Percentiles rank a stretch among this genome's conserved stretches.
Evolutionary conservation across 495 filamentous ascomycete species (phyloP).

Genomic region (Penicillium maclennaniae): DNA sequence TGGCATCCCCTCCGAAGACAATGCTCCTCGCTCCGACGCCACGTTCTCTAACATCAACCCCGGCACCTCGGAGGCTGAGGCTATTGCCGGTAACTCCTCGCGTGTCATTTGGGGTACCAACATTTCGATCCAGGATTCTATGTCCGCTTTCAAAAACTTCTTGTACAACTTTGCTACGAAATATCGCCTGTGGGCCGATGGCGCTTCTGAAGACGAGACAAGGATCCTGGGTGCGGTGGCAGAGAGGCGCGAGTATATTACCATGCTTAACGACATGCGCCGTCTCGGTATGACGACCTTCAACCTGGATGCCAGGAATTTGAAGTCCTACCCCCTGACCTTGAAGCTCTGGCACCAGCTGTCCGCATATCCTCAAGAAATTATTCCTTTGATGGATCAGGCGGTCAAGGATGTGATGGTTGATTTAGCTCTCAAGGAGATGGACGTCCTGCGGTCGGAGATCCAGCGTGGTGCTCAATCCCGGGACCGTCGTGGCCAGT

Average conservation of each 20-base stretch:
- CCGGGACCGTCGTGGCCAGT: conserved; percentile 23
- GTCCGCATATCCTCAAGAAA: conserved; percentile 88
- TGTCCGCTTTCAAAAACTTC: conserved; percentile 84
- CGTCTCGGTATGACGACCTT: conserved; percentile 75
- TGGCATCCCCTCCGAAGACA: conserved; percentile 62
- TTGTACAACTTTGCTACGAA: conserved; percentile 84
- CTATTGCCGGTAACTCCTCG: conserved; percentile 72
- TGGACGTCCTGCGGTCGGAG: conserved; percentile 62
- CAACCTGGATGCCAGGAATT: conserved; percentile 83
- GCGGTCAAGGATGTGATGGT: conserved; percentile 89
- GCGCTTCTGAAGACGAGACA: conserved; percentile 73
- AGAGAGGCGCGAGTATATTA: conserved; percentile 72
- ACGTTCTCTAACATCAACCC: conserved; percentile 87
- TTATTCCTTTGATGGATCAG: conserved; percentile 95
- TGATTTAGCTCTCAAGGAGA: conserved; percentile 77
- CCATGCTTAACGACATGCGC: conserved; percentile 86
- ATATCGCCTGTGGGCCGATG: conserved; percentile 87
- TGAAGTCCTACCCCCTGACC: conserved; percentile 90
- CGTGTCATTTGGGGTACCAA: conserved; percentile 97
- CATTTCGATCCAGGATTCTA: conserved; percentile 85
- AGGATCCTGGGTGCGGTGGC: conserved; percentile 53
- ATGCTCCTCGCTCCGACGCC: conserved; percentile 62
- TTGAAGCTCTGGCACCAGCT: conserved; percentile 93
- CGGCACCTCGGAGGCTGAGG: conserved; percentile 86
- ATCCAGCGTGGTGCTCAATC: conserved; percentile 41